phyloP scores from a whole-genome alignment of 2,329 filamentous ascomycete species.

The Paracamarosporium sp. region DNA sequence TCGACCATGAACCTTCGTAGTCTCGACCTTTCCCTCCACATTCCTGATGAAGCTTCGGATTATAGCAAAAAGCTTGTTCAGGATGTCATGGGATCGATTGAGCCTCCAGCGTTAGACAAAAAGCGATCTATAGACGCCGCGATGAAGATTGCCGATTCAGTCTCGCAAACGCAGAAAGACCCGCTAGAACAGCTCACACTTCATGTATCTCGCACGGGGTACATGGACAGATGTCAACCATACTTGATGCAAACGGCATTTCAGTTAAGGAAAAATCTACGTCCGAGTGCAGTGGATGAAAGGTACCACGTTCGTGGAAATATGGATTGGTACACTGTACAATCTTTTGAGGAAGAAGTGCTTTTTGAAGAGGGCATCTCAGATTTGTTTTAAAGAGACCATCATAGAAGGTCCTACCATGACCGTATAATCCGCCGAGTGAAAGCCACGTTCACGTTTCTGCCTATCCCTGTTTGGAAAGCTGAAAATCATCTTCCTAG shows the following conservation, averaged over 20 bases:
- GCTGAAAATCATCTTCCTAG: no score
- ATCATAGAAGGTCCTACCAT: no score
- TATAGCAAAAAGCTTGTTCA: not conserved
- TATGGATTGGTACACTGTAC: not conserved
- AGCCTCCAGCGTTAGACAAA: not conserved
- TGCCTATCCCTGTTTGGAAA: no score
- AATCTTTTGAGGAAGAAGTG: not conserved
- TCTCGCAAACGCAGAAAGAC: slow-evolving; percentile 2
- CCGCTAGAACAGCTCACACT: slow-evolving; percentile 9
- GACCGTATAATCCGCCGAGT: no score
- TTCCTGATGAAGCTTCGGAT: not conserved
- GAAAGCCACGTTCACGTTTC: no score
- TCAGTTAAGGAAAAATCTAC: slow-evolving; percentile 1
- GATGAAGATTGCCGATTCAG: slow-evolving; percentile 2
- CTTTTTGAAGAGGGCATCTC: not conserved
- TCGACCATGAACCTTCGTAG: slow-evolving; percentile 4
- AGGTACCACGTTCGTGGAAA: slow-evolving; percentile 1
- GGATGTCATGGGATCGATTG: not conserved
- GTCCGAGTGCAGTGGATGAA: not conserved
- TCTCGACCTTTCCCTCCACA: slow-evolving; percentile 12
- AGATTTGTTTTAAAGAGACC: no score
- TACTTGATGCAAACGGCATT: slow-evolving; percentile 7
- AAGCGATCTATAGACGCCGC: not conserved
- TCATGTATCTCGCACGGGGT: slow-evolving; percentile 6
- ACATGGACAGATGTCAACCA: slow-evolving; percentile 5